phyloP scores from a whole-genome alignment of 495 filamentous ascomycete genomes.

The Pseudotulostoma volvatum region DNA sequence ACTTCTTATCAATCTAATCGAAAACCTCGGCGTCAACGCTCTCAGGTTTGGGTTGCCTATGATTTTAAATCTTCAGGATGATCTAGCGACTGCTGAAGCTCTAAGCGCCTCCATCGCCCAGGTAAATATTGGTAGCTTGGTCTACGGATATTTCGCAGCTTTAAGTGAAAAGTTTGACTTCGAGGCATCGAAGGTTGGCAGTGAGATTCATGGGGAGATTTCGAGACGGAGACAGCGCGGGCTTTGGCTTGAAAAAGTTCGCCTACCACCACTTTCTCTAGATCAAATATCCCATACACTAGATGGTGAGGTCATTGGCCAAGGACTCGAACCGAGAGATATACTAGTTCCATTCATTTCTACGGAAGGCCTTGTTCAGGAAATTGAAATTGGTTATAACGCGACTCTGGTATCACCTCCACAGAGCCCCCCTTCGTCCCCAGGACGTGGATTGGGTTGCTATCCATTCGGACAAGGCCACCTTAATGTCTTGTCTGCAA shows the following conservation, averaged over 20 bases:
- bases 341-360: conserved; percentile 50
- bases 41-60: conserved; percentile 67
- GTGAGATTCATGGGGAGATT: conserved; percentile 59
- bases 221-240: conserved; percentile 48
- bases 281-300: conserved; percentile 24
- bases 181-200: conserved; percentile 45
- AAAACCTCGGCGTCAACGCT: conserved; percentile 70
- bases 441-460: conserved; percentile 42
- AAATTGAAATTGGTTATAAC: conserved; percentile 53
- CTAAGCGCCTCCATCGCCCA: conserved; percentile 38
- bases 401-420: conserved; percentile 40
- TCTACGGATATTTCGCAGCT: conserved; percentile 75
- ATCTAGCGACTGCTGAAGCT: conserved; percentile 47
- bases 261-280: conserved; percentile 35
- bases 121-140: conserved; percentile 62
- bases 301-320: conserved; percentile 7
- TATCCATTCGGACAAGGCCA: conserved; percentile 1
- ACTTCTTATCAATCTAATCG: conserved; percentile 52
- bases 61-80: conserved; percentile 74
- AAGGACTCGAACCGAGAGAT: conserved; percentile 33
- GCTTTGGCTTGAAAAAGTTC: conserved; percentile 59
- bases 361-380: conserved; percentile 50
- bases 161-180: conserved; percentile 65
- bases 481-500: neutral
- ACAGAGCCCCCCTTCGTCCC: conserved; percentile 52